Evolutionary conservation across 1,284 basidiomycete species (phyloP).

Genomic region (Trichosporon sp.): DNA sequence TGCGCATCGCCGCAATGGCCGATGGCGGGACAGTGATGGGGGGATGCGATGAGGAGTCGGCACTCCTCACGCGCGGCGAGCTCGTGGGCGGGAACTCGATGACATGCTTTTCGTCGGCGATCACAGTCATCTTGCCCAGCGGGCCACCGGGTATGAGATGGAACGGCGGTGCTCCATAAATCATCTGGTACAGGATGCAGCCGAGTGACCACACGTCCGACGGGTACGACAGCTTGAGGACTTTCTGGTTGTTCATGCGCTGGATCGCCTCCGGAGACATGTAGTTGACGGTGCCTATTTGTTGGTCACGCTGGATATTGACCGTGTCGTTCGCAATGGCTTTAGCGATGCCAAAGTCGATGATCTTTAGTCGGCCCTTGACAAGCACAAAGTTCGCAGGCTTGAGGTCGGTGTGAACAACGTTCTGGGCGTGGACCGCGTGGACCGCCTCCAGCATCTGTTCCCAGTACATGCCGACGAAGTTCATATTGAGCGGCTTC

Average conservation of each 20-base stretch:
- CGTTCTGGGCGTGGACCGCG: conserved; percentile 92
- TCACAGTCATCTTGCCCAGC: conserved; percentile 60
- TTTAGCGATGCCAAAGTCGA: conserved; percentile 96
- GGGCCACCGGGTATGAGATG: conserved; percentile 78
- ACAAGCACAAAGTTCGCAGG: conserved; percentile 96
- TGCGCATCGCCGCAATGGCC: conserved; percentile 59
- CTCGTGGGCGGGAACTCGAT: conserved; percentile 57
- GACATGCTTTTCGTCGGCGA: conserved; percentile 58
- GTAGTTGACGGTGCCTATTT: conserved; percentile 93
- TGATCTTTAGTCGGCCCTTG: conserved; percentile 86
- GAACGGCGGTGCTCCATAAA: conserved; percentile 90
- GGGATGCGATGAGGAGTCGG: neutral
- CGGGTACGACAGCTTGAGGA: conserved; percentile 61
- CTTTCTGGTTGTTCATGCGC: conserved; percentile 56
- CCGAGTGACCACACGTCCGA: conserved; percentile 98
- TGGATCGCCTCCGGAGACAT: conserved; percentile 95
- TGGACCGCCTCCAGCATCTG: conserved; percentile 96
- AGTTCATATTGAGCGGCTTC: conserved; percentile 82
- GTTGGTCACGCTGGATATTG: conserved; percentile 88
- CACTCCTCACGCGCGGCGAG: neutral
- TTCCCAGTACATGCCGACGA: conserved; percentile 92
- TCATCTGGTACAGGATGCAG: conserved; percentile 95
- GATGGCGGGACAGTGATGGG: conserved; percentile 56
- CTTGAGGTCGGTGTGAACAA: conserved; percentile 94
- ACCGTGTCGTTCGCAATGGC: conserved; percentile 96